phyloP scores from a whole-genome alignment of 768 basidiomycete genomes.

The Trametes punicea region DNA sequence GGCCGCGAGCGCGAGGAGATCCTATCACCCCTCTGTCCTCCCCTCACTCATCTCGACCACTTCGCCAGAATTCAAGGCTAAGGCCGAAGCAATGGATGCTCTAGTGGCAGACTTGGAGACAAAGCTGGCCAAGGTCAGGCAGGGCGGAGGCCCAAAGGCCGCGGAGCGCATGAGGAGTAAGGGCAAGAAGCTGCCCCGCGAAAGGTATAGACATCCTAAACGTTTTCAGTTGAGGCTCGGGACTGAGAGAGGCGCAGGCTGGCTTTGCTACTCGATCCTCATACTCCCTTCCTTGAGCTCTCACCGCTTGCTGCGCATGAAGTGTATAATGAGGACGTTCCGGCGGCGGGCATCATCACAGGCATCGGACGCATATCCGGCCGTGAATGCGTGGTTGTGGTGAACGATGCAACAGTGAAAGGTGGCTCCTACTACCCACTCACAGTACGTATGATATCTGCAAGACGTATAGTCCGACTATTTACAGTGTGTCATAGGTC shows the following conservation, averaged over 20 bases:
- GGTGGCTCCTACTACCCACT: constrained; percentile 91
- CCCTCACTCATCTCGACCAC: constrained; percentile 67
- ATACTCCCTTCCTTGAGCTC: constrained; percentile 87
- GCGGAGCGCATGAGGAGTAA: constrained; percentile 69
- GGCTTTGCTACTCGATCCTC: constrained; percentile 72
- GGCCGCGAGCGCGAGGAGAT: constrained; percentile 13
- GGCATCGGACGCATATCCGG: constrained; percentile 72
- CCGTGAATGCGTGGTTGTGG: constrained; percentile 81
- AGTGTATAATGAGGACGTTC: constrained; percentile 77
- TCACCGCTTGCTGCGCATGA: constrained; percentile 84
- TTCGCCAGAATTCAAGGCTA: constrained; percentile 69
- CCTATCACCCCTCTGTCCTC: constrained; percentile 70
- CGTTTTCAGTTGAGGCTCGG: not conserved
- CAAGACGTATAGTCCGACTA: not conserved
- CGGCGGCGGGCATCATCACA: constrained; percentile 88
- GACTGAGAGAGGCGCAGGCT: constrained; percentile 43
- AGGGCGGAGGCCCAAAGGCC: constrained; percentile 75
- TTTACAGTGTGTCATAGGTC: constrained; percentile 42
- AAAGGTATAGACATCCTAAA: constrained; percentile 48
- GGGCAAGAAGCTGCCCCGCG: constrained; percentile 81
- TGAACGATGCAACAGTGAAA: constrained; percentile 94
- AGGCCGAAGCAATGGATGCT: constrained; percentile 64
- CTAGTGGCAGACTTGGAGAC: constrained; percentile 62
- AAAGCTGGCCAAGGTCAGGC: constrained; percentile 55
- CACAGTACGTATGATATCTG: constrained; percentile 44